These are phyloP conservation scores for Aschersonia sp. DNA, from an alignment of 2,329 filamentous ascomycete genomes.

Conservation along the genomic window DNA sequence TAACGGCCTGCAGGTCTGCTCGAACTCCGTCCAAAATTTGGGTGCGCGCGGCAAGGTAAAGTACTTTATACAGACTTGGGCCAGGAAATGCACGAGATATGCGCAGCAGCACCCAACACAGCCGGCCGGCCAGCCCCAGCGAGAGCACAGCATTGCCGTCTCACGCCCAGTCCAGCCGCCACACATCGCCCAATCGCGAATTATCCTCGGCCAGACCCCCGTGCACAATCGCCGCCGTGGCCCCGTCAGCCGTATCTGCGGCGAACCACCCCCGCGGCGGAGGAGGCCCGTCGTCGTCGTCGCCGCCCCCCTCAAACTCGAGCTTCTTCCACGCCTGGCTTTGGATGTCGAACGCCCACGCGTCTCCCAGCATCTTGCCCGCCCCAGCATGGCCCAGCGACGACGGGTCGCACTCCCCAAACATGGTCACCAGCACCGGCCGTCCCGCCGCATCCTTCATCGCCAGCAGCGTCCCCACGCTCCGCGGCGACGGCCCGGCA, in stretches of 20 bases:
- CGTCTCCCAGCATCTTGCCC: constrained; percentile 23
- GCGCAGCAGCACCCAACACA: too few relatives aligned
- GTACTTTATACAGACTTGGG: too few relatives aligned
- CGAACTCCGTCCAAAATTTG: too few relatives aligned
- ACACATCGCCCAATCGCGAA: neutral
- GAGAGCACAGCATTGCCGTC: too few relatives aligned
- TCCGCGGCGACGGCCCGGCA: neutral
- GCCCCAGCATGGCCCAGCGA: constrained; percentile 23
- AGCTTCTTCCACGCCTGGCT: neutral
- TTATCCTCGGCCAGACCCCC: neutral
- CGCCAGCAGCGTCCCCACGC: neutral
- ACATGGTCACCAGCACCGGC: constrained; percentile 19
- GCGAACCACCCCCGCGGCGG: neutral
- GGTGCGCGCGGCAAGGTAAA: too few relatives aligned
- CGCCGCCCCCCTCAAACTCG: neutral
- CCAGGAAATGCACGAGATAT: too few relatives aligned
- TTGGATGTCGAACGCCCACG: constrained; percentile 23
- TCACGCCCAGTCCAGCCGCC: neutral
- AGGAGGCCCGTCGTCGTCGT: neutral
- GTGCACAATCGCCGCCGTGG: neutral
- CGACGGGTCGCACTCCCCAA: constrained; percentile 18
- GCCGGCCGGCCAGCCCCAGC: too few relatives aligned
- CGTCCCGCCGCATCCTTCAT: constrained; percentile 3
- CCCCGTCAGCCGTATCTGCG: neutral
- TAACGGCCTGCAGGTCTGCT: too few relatives aligned